phyloP scores from a whole-genome alignment of 2,329 filamentous ascomycete species.

The Aspergillus sp. region DNA sequence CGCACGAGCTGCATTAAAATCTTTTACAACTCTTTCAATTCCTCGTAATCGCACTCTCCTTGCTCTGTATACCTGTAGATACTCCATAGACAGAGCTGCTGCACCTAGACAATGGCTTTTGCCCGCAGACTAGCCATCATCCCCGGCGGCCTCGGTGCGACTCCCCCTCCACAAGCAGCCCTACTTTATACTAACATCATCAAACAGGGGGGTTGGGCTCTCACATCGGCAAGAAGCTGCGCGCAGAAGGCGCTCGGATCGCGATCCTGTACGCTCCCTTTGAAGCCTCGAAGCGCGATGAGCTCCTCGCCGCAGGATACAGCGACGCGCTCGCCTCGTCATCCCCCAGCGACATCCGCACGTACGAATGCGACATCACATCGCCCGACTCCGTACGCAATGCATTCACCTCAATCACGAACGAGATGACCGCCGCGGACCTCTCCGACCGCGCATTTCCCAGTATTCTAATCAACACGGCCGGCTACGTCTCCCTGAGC shows the following conservation, averaged over 20 bases:
- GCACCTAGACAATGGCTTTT: constrained; percentile 32
- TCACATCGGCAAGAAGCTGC: constrained; percentile 43
- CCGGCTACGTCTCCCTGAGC: constrained; percentile 48
- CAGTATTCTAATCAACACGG: constrained; percentile 44
- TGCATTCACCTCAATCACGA: constrained; percentile 38
- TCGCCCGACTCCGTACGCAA: constrained; percentile 47
- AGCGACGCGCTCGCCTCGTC: constrained; percentile 10
- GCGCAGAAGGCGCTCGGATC: constrained; percentile 42
- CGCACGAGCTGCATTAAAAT: not conserved
- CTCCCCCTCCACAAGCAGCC: not conserved
- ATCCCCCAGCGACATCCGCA: constrained; percentile 24
- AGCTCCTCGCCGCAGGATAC: constrained; percentile 40
- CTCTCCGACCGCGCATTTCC: constrained; percentile 28
- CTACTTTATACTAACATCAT: not conserved
- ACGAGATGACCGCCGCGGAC: constrained; percentile 20
- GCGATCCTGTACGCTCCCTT: constrained; percentile 51
- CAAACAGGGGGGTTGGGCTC: constrained; percentile 43
- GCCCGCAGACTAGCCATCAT: constrained; percentile 43
- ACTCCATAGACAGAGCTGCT: not conserved
- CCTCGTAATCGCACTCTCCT: not conserved
- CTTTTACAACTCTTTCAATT: not conserved
- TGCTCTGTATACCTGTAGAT: not conserved
- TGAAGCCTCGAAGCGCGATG: constrained; percentile 39
- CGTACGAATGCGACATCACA: constrained; percentile 50
- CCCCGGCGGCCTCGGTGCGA: constrained; percentile 43